These are phyloP conservation scores for Rhizopus arrhizus DNA, from an alignment of 371 early-diverging fungal species.

Conservation along the genomic window DNA sequence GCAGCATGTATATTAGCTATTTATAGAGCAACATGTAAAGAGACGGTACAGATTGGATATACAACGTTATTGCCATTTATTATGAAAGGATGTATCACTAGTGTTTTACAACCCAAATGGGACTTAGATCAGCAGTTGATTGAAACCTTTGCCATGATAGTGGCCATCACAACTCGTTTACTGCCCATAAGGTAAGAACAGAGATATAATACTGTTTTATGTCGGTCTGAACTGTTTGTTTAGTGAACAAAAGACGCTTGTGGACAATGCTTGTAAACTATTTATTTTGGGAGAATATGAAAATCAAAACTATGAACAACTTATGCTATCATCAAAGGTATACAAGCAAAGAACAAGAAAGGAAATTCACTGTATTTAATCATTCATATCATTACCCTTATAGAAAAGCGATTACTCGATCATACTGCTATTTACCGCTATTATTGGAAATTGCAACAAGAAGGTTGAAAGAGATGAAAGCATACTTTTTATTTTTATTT, in stretches of 20 bases:
- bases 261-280: conserved; percentile 10
- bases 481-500: not conserved
- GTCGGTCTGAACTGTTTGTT: not conserved
- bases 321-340: not conserved
- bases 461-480: conserved; percentile 21
- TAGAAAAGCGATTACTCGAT: not conserved
- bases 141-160: conserved; percentile 20
- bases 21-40: conserved; percentile 18
- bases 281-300: conserved; percentile 19
- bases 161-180: conserved; percentile 23
- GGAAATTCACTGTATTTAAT: conserved; percentile 3
- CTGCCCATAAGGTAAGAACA: not conserved
- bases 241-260: conserved; percentile 19
- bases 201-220: not conserved
- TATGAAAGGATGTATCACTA: conserved; percentile 9
- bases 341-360: not conserved
- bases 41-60: conserved; percentile 19
- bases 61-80: conserved; percentile 23
- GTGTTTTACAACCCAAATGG: conserved; percentile 18
- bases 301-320: not conserved
- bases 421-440: conserved; percentile 38
- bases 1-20: conserved; percentile 18
- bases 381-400: not conserved
- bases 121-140: conserved; percentile 20
- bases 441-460: conserved; percentile 39